Conservation (phyloP, 495 filamentous ascomycete genomes). For the Podospora tetraspora region DNA sequence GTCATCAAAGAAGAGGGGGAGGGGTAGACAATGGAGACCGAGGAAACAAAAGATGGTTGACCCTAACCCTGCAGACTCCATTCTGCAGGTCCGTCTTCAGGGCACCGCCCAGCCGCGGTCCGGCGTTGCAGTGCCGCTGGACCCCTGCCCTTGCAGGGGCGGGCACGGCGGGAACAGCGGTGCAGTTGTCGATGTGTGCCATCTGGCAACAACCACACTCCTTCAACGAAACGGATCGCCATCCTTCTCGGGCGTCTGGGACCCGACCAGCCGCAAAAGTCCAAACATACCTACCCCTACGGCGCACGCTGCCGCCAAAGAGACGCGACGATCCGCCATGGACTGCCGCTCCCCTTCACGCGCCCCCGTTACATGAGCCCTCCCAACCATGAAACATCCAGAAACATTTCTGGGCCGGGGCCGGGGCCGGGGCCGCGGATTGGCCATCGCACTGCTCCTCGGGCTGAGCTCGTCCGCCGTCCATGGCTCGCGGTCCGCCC, state of each 20-base stretch:
- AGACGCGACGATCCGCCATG: constrained; percentile 19
- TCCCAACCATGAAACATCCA: constrained; percentile 19
- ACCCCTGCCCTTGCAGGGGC: constrained; percentile 8
- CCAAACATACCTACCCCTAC: not conserved
- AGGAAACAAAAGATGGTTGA: not conserved
- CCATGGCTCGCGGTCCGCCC: constrained; percentile 18
- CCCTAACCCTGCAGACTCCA: not conserved
- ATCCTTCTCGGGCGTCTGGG: not conserved
- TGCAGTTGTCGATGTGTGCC: constrained; percentile 8
- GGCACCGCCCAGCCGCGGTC: not conserved
- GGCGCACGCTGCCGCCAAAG: not conserved
- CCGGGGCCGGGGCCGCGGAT: not conserved
- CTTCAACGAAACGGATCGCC: constrained; percentile 1
- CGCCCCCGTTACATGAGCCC: constrained; percentile 16
- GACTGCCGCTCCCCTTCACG: constrained; percentile 14
- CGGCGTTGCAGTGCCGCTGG: not conserved
- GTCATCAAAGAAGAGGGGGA: not conserved
- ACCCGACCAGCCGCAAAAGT: not conserved
- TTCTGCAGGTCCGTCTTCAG: not conserved
- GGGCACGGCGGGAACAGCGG: not conserved
- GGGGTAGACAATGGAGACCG: not conserved
- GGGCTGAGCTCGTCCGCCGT: constrained; percentile 20
- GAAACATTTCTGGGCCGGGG: constrained; percentile 4
- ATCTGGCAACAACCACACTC: constrained; percentile 13
- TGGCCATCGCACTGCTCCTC: constrained; percentile 23